Evolutionary conservation across 2,329 filamentous ascomycete species (phyloP), one percentile per base, ranked within the genome.

Genomic region (Diaporthe nobilis): DNA sequence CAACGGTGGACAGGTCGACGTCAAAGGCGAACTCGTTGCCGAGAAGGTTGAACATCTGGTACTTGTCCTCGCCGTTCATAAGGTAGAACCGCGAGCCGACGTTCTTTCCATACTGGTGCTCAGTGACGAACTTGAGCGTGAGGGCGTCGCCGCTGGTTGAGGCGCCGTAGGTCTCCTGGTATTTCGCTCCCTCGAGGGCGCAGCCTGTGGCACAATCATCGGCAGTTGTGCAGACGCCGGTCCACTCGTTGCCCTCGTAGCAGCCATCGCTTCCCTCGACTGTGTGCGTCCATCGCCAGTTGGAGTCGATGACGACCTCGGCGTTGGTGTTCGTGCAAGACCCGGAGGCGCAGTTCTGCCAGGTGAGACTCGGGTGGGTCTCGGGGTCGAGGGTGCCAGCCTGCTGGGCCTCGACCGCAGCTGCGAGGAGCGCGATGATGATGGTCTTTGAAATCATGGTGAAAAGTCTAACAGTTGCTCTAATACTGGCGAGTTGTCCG

Each of bases 11-110:
- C 58, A 93, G 90, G 81, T 94, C 92, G 37, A 94, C 92, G 72
- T 94, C 92, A 77, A 94, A 94, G 71, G 91, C 92, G 84, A 94
- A 92, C 83, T 94, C 93, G 80, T 92, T 88, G 83, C 90, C 91
- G 70, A 91, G 86, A 75, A 94, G 86, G 76, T 90, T 88, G 85
- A 94, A 92, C 81, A 89, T 88, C 84, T 93, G 85, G 83, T 94
- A 94, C 75, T 88, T 89, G 79, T 85, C 86, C 60, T 91, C 89
- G 72, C 87, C 85, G 80, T 89, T 88, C 85, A 94, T 89, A 77
- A 94, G 87, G 82, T 93, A 94, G 65, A 92, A 84, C 79, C 92
- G 89, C 70, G 90, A 85, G 31, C 87, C 87, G 63, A 89, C 81
- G 80, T 89, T 89, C 79, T 83, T 86, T 25, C 65, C 65, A 13